Evolutionary conservation across 192 early-diverging fungal species (phyloP).

Genomic region (Helicostylum pulchrum): DNA sequence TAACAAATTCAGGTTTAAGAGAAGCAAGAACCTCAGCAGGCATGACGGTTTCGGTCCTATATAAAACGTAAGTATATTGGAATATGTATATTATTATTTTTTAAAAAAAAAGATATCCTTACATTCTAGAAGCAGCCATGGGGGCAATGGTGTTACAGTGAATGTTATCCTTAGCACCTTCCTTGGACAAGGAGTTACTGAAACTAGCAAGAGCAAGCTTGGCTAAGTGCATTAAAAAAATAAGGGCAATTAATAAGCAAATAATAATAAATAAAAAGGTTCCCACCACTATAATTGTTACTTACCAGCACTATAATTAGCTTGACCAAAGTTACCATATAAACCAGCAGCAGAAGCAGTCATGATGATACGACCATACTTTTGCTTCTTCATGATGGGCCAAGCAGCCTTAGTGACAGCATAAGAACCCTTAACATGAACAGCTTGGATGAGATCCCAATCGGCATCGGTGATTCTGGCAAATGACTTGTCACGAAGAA

Average conservation of each 20-base stretch:
- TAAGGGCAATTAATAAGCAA: background rate
- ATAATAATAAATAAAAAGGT: constrained; percentile 4
- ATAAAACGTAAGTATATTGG: background rate
- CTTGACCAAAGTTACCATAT: constrained; percentile 97
- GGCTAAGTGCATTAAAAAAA: constrained; percentile 46
- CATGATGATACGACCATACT: constrained; percentile 87
- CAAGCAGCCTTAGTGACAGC: constrained; percentile 96
- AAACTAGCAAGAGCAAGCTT: constrained; percentile 94
- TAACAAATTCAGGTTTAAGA: constrained; percentile 96
- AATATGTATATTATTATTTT: background rate
- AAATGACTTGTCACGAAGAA: constrained; percentile 96
- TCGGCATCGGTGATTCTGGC: constrained; percentile 96
- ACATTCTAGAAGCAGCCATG: constrained; percentile 94
- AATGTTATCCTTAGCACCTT: constrained; percentile 95
- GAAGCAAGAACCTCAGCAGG: constrained; percentile 93
- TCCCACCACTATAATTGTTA: background rate
- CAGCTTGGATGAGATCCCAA: constrained; percentile 91
- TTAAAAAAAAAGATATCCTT: background rate
- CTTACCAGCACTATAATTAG: constrained; percentile 78
- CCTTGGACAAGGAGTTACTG: constrained; percentile 85
- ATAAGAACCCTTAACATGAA: constrained; percentile 94
- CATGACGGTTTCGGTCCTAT: constrained; percentile 86
- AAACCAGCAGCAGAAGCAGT: constrained; percentile 96
- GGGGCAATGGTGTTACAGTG: constrained; percentile 93
- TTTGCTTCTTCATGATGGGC: constrained; percentile 93